A percentile compares a stretch with the other conserved stretches of the same genome.
Evolutionary conservation across 352 stramenopile genomes (phyloP).

Genomic region (Pelagophyceae sp.): DNA sequence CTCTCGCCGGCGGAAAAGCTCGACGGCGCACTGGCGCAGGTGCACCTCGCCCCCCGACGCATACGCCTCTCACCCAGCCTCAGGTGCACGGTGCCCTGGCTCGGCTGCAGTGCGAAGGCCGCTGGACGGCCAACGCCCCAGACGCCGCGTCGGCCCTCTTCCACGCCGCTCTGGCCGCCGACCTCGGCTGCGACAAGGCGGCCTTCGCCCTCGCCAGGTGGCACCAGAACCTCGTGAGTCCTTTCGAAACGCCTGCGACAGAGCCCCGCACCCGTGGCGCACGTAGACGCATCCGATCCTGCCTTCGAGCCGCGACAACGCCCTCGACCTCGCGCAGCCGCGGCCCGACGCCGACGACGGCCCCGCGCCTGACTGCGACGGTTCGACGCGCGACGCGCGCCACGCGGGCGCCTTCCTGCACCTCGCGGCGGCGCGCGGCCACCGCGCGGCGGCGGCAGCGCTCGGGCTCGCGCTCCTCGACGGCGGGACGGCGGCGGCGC

Average conservation of each 20-base stretch:
- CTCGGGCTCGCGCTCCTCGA: not conserved
- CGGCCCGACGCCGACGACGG: not conserved
- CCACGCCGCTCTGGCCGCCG: constrained; percentile 14
- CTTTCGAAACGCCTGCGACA: too few relatives aligned
- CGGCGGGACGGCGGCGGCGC: not conserved
- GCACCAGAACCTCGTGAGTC: not conserved
- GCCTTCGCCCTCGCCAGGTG: constrained; percentile 15
- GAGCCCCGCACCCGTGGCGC: too few relatives aligned
- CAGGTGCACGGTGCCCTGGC: constrained; percentile 9
- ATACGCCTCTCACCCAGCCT: not conserved
- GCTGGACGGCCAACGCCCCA: not conserved
- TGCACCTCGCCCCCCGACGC: not conserved
- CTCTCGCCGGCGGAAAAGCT: not conserved
- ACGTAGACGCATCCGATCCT: constrained; percentile 40
- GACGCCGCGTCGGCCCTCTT: constrained; percentile 22
- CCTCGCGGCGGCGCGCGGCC: not conserved
- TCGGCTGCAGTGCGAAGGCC: constrained; percentile 8
- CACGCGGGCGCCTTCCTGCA: not conserved
- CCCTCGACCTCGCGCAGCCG: not conserved
- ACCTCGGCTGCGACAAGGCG: not conserved
- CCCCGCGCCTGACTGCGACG: not conserved
- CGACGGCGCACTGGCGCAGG: not conserved
- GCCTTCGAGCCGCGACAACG: constrained; percentile 23
- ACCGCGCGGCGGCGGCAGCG: not conserved
- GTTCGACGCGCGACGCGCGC: not conserved